phyloP scores from a whole-genome alignment of 2,329 filamentous ascomycete species.

The Ophiostoma ips region DNA sequence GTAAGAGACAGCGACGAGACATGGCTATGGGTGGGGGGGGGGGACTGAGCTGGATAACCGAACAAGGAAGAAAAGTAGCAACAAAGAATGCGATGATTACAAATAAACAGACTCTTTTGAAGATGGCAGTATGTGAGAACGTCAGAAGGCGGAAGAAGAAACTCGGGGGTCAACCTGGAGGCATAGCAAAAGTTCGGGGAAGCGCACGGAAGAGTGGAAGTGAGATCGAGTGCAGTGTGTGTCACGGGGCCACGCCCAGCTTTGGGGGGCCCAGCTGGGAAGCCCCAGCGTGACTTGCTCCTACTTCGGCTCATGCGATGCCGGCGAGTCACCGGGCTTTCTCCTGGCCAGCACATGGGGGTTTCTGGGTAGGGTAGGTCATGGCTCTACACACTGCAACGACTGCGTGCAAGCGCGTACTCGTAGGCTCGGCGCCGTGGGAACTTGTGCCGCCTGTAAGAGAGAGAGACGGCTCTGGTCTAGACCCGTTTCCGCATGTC shows the following conservation, averaged over 20 bases:
- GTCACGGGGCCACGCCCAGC: too few species aligned
- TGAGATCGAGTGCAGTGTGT: too few species aligned
- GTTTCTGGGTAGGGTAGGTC: too few species aligned
- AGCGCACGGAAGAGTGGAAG: conserved; percentile 3
- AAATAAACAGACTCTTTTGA: background rate
- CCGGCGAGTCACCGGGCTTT: too few species aligned
- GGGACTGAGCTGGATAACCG: background rate
- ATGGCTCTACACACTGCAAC: too few species aligned
- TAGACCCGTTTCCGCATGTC: background rate
- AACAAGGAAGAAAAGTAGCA: background rate
- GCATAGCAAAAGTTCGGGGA: background rate
- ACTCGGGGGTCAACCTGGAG: background rate
- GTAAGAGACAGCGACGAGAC: background rate
- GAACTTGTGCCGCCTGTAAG: too few species aligned
- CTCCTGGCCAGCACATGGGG: too few species aligned
- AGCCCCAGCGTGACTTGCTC: too few species aligned
- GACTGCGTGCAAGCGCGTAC: too few species aligned
- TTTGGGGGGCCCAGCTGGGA: too few species aligned
- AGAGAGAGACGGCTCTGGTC: background rate
- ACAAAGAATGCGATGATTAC: background rate
- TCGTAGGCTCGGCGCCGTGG: too few species aligned
- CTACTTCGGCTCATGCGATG: too few species aligned
- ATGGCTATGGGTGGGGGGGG: background rate
- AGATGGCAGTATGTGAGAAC: background rate
- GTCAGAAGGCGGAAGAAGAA: background rate